These are phyloP conservation scores for Orbilia quercus DNA, from an alignment of 2,329 filamentous ascomycete genomes.

Conservation along the genomic window DNA sequence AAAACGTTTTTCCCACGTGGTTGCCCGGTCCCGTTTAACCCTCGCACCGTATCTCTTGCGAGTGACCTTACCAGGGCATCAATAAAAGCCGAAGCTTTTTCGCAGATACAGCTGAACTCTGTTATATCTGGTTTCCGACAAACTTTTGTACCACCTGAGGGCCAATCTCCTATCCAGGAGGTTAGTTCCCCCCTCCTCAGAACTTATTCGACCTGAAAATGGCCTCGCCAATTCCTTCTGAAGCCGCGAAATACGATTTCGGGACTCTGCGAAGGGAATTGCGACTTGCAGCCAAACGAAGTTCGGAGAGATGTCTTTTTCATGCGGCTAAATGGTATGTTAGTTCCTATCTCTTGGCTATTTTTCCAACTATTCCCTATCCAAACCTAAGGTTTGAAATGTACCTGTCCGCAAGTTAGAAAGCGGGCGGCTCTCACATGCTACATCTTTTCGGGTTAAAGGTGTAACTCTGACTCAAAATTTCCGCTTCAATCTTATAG, in stretches of 20 bases:
- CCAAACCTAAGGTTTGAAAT: too few species aligned
- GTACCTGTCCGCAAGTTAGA: too few species aligned
- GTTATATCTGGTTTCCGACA: constrained; percentile 25
- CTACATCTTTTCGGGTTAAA: constrained; percentile 6
- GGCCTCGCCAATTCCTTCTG: constrained; percentile 43
- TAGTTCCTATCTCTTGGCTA: too few species aligned
- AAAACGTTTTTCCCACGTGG: constrained; percentile 56
- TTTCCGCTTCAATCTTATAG: constrained; percentile 7
- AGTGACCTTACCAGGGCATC: background rate
- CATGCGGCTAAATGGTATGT: constrained; percentile 93
- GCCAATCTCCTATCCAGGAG: constrained; percentile 31
- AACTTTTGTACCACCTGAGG: constrained; percentile 10
- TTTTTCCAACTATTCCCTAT: too few species aligned
- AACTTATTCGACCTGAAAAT: constrained; percentile 27
- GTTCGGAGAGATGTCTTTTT: constrained; percentile 93
- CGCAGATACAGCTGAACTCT: constrained; percentile 46
- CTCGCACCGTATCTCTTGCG: constrained; percentile 15
- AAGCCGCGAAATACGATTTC: constrained; percentile 32
- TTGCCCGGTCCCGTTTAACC: constrained; percentile 10
- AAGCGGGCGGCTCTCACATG: background rate
- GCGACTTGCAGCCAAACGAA: constrained; percentile 77
- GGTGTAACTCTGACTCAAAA: constrained; percentile 1
- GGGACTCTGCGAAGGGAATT: constrained; percentile 44
- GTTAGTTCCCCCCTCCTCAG: constrained; percentile 2
- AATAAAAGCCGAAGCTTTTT: constrained; percentile 2